These are phyloP conservation scores for Phytophthora syringae DNA, from an alignment of 352 stramenopile species.

Conservation along the genomic window DNA sequence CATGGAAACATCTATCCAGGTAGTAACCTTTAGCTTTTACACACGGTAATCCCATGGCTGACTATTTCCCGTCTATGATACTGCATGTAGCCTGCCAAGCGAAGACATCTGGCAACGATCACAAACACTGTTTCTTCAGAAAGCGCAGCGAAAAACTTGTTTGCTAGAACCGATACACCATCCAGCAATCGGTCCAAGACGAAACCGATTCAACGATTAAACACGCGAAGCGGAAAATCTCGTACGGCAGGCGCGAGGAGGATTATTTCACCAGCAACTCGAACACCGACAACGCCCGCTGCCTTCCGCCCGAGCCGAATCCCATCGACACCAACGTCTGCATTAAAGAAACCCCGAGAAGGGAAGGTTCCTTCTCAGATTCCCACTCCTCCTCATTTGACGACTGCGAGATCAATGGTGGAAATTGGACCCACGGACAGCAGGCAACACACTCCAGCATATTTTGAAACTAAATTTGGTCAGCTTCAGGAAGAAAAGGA, in stretches of 20 bases:
- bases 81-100: slow-evolving; percentile 42
- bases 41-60: neutral
- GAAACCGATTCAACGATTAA: slow-evolving; percentile 4
- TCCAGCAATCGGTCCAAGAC: slow-evolving; percentile 1
- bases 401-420: slow-evolving; percentile 5
- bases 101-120: slow-evolving; percentile 64
- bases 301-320: slow-evolving; percentile 33
- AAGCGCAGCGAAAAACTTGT: slow-evolving; percentile 35
- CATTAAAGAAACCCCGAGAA: slow-evolving; percentile 26
- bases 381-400: slow-evolving; percentile 18
- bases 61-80: neutral
- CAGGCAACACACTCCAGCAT: neutral
- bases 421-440: neutral
- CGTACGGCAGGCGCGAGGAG: neutral
- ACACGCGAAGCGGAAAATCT: neutral
- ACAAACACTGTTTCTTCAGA: slow-evolving; percentile 53
- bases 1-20: slow-evolving; percentile 38
- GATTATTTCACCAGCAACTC: slow-evolving; percentile 1
- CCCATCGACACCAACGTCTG: slow-evolving; percentile 34
- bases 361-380: slow-evolving; percentile 27
- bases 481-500: slow-evolving; percentile 44
- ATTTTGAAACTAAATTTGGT: slow-evolving; percentile 19
- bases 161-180: slow-evolving; percentile 26
- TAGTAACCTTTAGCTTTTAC: no score
- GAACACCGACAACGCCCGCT: neutral